Base-by-base conservation (phyloP, 805 yeast species). In the Yamadazyma philogaea region DNA sequence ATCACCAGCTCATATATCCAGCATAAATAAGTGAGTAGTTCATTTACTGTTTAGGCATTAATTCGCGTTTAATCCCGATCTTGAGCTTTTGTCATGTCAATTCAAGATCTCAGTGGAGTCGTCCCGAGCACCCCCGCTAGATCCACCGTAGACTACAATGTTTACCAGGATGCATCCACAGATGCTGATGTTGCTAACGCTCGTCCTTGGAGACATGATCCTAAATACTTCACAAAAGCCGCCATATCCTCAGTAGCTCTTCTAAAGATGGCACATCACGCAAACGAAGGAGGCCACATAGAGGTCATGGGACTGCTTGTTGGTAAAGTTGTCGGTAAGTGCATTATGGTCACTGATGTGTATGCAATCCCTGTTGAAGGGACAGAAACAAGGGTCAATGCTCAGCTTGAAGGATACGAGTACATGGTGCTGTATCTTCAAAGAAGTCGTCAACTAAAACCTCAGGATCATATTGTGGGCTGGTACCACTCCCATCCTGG, bases 401-500 rank as follows among this genome's bases (percentile, higher is more conserved):
- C 98, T 0, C 89, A 86, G 56, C 81, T 82, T 14, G 98, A 91
- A 56, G 95, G 95, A 0, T 90, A 90, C 61, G 98, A 91, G 60
- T 93, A 84, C 59, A 90, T 93, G 96, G 93, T 90, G 1, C 82
- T 80, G 46, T 89, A 86, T 60, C 66, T 86, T 39, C 82, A 82
- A 42, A 67, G 73, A 32, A 45, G 47, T 30, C 39, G 43, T 11
- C 32, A 42, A 27, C 60, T 78, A 47, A 77, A 77, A 55, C 61
- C 66, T 19, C 49, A 57, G n/a, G 75, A 85, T 48, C 77, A 85
- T 51, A 84, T 91, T 17, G 87, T 93, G 12, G 99, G 99, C 7
- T 91, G 99, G 99, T 91, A 93, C 63, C 98, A 74, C 62, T 88
- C 91, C 4, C 99, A 91, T 61, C 99, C 99, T 0, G 96, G 96